phyloP scores from a whole-genome alignment of 2,329 filamentous ascomycete genomes.

The Phaeosphaeria sp. region DNA sequence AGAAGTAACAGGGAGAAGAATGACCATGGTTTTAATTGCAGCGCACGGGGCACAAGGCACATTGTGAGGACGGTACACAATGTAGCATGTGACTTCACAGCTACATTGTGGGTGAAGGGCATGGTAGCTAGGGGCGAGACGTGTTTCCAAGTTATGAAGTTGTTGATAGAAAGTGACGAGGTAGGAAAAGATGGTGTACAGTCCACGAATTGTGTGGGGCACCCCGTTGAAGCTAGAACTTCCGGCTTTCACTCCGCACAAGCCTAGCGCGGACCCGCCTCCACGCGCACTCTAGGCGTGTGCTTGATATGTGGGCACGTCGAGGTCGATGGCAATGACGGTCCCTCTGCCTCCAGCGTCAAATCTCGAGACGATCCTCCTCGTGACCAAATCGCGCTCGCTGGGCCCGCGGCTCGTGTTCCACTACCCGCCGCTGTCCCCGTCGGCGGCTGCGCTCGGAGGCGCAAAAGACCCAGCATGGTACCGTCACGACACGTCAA shows the following conservation, averaged over 20 bases:
- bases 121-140: neutral
- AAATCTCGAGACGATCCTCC: conserved; percentile 49
- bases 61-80: neutral
- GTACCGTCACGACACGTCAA: conserved; percentile 47
- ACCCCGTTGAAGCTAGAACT: neutral
- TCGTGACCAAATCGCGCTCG: conserved; percentile 48
- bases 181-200: neutral
- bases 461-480: conserved; percentile 42
- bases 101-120: neutral
- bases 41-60: neutral
- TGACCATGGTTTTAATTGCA: neutral
- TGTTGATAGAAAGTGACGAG: neutral
- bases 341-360: conserved; percentile 40
- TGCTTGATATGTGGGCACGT: neutral
- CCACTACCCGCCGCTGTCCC: conserved; percentile 50
- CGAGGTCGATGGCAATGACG: conserved; percentile 22
- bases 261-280: neutral
- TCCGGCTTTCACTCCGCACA: neutral
- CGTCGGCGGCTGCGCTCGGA: conserved; percentile 42
- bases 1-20: neutral
- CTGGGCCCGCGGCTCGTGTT: conserved; percentile 51
- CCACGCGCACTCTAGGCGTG: neutral
- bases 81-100: neutral
- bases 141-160: neutral
- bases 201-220: neutral